phyloP scores from a whole-genome alignment of 441 rosid species.

The Adansonia rubrostipa region DNA sequence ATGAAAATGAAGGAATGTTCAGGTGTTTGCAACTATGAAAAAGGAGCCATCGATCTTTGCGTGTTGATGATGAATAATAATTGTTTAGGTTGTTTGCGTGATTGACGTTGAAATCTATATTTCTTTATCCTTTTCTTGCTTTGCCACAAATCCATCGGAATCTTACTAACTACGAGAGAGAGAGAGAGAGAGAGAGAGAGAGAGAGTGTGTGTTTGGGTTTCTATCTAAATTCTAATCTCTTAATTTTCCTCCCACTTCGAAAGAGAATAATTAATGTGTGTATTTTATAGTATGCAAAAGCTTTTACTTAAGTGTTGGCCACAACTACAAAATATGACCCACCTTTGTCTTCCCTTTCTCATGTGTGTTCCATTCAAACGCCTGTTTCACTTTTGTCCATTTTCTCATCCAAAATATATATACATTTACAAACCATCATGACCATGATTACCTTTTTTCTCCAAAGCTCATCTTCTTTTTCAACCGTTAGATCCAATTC shows the following conservation, averaged over 20 bases:
- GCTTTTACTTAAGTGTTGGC: slow-evolving; percentile 56
- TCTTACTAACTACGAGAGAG: slow-evolving; percentile 60
- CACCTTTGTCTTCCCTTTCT: slow-evolving; percentile 56
- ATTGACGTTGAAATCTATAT: slow-evolving; percentile 67
- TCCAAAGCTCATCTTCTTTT: slow-evolving; percentile 39
- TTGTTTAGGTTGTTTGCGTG: slow-evolving; percentile 76
- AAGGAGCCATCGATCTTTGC: slow-evolving; percentile 57
- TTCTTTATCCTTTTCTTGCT: slow-evolving; percentile 33
- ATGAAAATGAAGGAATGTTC: slow-evolving; percentile 33
- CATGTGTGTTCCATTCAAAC: slow-evolving; percentile 39
- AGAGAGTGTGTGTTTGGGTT: background rate
- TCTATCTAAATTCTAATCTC: slow-evolving; percentile 20
- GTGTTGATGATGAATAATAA: slow-evolving; percentile 59
- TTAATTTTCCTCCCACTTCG: slow-evolving; percentile 33
- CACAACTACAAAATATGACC: slow-evolving; percentile 67
- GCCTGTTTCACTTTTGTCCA: slow-evolving; percentile 40
- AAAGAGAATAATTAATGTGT: slow-evolving; percentile 34
- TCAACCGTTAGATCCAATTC: slow-evolving; percentile 49
- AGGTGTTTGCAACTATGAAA: slow-evolving; percentile 54
- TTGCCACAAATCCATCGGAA: slow-evolving; percentile 61
- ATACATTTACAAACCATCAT: slow-evolving; percentile 4
- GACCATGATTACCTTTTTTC: slow-evolving; percentile 20
- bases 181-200: slow-evolving; percentile 15
- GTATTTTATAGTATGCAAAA: slow-evolving; percentile 19
- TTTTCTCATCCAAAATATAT: slow-evolving; percentile 35